Evolutionary conservation across 2,329 filamentous ascomycete genomes (phyloP).

Genomic region (Alternaria rosae): DNA sequence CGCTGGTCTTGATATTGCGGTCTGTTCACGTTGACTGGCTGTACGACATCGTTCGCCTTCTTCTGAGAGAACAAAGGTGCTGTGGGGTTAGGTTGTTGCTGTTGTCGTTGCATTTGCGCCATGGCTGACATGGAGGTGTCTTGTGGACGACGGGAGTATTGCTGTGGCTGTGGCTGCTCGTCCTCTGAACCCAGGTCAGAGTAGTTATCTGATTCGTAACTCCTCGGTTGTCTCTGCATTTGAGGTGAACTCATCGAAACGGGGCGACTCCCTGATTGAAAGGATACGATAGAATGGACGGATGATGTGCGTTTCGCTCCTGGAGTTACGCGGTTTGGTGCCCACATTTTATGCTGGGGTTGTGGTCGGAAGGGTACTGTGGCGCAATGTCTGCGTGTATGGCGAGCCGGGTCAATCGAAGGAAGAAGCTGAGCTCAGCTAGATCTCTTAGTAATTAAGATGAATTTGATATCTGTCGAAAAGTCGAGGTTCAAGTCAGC

Average conservation of each 20-base stretch:
- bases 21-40: slow-evolving; percentile 17
- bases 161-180: slow-evolving; percentile 14
- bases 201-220: slow-evolving; percentile 45
- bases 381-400: neutral
- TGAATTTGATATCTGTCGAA: neutral
- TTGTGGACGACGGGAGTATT: slow-evolving; percentile 20
- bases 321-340: slow-evolving; percentile 34
- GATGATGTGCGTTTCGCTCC: slow-evolving; percentile 39
- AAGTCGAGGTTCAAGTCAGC: neutral
- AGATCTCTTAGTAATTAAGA: neutral
- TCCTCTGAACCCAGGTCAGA: slow-evolving; percentile 42
- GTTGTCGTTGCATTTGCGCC: slow-evolving; percentile 35
- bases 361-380: neutral
- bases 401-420: neutral
- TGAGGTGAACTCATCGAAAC: slow-evolving; percentile 28
- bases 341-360: slow-evolving; percentile 41
- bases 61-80: slow-evolving; percentile 37
- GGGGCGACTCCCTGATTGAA: slow-evolving; percentile 26
- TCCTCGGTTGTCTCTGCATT: slow-evolving; percentile 26
- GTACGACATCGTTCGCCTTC: slow-evolving; percentile 25
- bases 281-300: slow-evolving; percentile 41
- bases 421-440: slow-evolving; percentile 4
- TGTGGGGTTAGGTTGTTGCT: slow-evolving; percentile 20
- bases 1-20: slow-evolving; percentile 20
- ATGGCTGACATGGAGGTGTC: slow-evolving; percentile 34